A percentile compares a stretch with the other conserved stretches of the same genome.
Conservation (phyloP, 768 basidiomycete species). For the Mrakia frigida region DNA sequence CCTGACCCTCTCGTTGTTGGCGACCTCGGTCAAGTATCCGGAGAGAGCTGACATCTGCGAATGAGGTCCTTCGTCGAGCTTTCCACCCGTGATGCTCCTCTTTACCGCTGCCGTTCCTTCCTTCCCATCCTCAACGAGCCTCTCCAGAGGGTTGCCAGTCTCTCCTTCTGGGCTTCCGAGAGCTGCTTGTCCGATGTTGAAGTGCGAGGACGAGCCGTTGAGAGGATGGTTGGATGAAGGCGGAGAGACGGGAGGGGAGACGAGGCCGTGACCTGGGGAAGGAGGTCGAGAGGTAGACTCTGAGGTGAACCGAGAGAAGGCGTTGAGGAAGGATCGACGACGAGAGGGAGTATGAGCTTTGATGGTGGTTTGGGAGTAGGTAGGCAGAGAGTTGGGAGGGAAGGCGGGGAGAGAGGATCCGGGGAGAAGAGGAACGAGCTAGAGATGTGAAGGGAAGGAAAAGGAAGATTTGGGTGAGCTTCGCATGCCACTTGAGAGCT, state of each 20-base stretch:
- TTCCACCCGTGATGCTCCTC: background rate
- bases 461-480: background rate
- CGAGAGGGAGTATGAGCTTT: background rate
- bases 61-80: background rate
- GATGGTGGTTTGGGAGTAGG: slow-evolving; percentile 15
- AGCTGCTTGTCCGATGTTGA: background rate
- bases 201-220: background rate
- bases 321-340: slow-evolving; percentile 8
- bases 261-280: background rate
- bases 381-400: background rate
- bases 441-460: background rate
- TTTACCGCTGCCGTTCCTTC: background rate
- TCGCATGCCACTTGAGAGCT: background rate
- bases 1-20: slow-evolving; percentile 62
- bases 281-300: slow-evolving; percentile 9
- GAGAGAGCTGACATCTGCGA: slow-evolving; percentile 53
- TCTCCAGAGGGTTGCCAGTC: background rate
- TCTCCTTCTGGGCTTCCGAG: background rate
- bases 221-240: background rate
- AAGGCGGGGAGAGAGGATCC: background rate
- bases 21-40: slow-evolving; percentile 70
- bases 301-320: slow-evolving; percentile 17
- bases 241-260: slow-evolving; percentile 7
- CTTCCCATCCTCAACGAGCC: background rate
- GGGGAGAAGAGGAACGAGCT: background rate